Percentiles rank a stretch among this genome's conserved stretches.
Evolutionary conservation across 1,284 basidiomycete species (phyloP).

Genomic region (Anthracocystis panici-leucophaei): DNA sequence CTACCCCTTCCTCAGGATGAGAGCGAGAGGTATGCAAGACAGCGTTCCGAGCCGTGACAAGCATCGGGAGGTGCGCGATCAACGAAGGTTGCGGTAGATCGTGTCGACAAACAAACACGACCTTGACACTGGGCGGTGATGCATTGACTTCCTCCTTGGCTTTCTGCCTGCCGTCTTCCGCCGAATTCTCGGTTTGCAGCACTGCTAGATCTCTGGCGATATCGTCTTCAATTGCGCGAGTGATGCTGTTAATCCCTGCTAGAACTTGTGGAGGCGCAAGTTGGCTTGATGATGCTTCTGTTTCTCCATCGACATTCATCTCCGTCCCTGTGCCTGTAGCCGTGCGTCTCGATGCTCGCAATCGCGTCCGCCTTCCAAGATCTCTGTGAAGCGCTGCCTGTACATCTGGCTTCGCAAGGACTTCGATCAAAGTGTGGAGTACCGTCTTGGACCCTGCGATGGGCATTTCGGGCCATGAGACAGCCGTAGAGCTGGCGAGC

Average conservation of each 20-base stretch:
- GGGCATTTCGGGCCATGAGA: conserved; percentile 51
- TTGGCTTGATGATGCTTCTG: background rate
- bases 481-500: conserved; percentile 43
- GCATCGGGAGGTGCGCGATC: conserved; percentile 46
- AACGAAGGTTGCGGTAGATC: conserved; percentile 33
- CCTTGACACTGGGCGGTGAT: conserved; percentile 6
- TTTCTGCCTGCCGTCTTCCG: conserved; percentile 9
- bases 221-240: conserved; percentile 32
- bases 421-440: conserved; percentile 45
- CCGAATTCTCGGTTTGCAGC: background rate
- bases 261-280: conserved; percentile 19
- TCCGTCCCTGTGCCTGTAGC: background rate
- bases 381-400: conserved; percentile 20
- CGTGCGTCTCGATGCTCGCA: background rate
- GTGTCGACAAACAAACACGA: conserved; percentile 50
- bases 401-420: conserved; percentile 20
- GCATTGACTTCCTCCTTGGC: background rate
- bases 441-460: conserved; percentile 46
- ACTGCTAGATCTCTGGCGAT: conserved; percentile 18
- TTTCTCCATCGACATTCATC: conserved; percentile 10
- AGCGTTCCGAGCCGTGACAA: conserved; percentile 37
- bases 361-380: conserved; percentile 16
- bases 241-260: conserved; percentile 48
- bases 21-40: conserved; percentile 10
- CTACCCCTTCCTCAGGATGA: background rate